phyloP scores from a whole-genome alignment of 1,284 basidiomycete genomes.

The Boletellus deceptivus region DNA sequence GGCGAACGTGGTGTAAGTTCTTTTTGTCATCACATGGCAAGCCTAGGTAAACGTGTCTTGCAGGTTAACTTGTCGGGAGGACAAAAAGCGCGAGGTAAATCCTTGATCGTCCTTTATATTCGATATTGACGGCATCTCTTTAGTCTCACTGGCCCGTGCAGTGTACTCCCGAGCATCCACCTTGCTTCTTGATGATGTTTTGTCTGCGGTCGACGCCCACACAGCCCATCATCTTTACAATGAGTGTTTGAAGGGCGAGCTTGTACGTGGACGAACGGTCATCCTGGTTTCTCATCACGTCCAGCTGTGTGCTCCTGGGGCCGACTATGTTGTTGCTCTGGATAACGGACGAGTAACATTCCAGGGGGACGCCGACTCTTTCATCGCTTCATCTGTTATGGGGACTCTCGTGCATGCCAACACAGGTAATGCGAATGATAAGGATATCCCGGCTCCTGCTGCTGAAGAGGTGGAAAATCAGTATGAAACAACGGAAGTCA shows the following conservation, averaged over 20 bases:
- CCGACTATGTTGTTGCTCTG: slow-evolving; percentile 73
- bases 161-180: slow-evolving; percentile 89
- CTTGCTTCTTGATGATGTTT: slow-evolving; percentile 87
- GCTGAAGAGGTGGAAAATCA: slow-evolving; percentile 8
- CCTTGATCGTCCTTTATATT: background rate
- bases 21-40: background rate
- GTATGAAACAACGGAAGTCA: slow-evolving; percentile 7
- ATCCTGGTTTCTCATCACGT: slow-evolving; percentile 90
- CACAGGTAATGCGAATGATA: slow-evolving; percentile 33
- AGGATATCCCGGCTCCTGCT: slow-evolving; percentile 24
- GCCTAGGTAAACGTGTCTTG: background rate
- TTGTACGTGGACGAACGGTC: slow-evolving; percentile 77
- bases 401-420: slow-evolving; percentile 65
- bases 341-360: slow-evolving; percentile 86
- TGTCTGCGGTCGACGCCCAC: slow-evolving; percentile 81
- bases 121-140: background rate
- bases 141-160: slow-evolving; percentile 88
- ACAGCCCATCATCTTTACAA: slow-evolving; percentile 84
- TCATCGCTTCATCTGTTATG: slow-evolving; percentile 67
- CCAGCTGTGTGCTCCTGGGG: slow-evolving; percentile 71
- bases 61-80: slow-evolving; percentile 90
- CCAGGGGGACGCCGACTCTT: slow-evolving; percentile 65
- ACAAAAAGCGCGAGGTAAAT: slow-evolving; percentile 85
- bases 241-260: slow-evolving; percentile 81
- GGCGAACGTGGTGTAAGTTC: slow-evolving; percentile 75